These are phyloP conservation scores for Smallanthus sonchifolius DNA, from an alignment of 129 eudicot genomes.

Conservation along the genomic window DNA sequence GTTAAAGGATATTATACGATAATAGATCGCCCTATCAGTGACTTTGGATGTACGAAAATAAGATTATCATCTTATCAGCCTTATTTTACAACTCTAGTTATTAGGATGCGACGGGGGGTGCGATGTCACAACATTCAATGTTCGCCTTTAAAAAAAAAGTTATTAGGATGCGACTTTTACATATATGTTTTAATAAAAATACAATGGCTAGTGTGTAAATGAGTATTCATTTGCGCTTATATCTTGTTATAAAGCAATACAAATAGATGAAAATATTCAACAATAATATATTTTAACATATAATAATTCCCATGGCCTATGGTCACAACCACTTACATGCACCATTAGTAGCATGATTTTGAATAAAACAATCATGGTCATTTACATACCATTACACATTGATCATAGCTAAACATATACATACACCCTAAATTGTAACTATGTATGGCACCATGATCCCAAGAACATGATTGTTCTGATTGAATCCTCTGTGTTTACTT, in stretches of 20 bases:
- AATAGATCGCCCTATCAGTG: neutral
- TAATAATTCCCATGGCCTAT: neutral
- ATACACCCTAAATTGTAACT: neutral
- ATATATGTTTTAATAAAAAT: too few species aligned
- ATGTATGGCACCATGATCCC: slow-evolving; percentile 81
- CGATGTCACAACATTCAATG: too few species aligned
- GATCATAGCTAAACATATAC: neutral
- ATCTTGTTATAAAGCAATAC: too few species aligned
- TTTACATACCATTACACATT: neutral
- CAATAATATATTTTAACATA: neutral
- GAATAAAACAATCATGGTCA: slow-evolving; percentile 6
- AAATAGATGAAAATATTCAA: too few species aligned
- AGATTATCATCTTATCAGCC: too few species aligned
- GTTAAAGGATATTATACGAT: neutral
- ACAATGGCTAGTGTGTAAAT: too few species aligned
- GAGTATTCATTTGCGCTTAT: too few species aligned
- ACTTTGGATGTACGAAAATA: too few species aligned
- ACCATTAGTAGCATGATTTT: neutral
- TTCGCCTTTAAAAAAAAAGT: too few species aligned
- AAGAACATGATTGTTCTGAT: slow-evolving; percentile 70
- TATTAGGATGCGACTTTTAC: too few species aligned
- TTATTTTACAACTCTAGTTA: too few species aligned
- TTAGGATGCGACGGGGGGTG: too few species aligned
- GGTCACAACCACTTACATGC: neutral
- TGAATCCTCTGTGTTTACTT: slow-evolving; percentile 43